Percentiles rank a stretch among this genome's conserved stretches.
phyloP scores from a whole-genome alignment of 2,329 filamentous ascomycete genomes.

The Mycosphaerella sp. region DNA sequence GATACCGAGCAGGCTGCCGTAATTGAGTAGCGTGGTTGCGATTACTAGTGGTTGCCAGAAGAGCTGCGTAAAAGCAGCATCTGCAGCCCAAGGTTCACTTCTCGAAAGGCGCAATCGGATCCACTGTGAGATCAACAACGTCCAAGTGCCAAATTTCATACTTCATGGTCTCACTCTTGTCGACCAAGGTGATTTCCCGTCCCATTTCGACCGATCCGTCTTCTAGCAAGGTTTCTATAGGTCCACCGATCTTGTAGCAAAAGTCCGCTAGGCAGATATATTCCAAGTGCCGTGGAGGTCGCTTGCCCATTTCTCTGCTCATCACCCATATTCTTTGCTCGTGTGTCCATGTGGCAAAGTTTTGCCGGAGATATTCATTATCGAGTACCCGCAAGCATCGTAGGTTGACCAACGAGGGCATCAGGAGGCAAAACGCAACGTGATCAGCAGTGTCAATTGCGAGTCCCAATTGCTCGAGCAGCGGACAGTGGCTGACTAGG shows the following conservation, averaged over 20 bases:
- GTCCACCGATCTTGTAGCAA: conserved; percentile 35
- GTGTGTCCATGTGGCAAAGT: conserved; percentile 16
- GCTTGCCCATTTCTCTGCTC: conserved; percentile 19
- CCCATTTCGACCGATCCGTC: conserved; percentile 24
- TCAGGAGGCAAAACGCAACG: conserved; percentile 36
- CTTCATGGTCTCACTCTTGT: conserved; percentile 36
- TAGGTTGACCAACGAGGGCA: conserved; percentile 37
- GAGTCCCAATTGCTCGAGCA: conserved; percentile 54
- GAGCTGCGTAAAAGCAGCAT: not conserved
- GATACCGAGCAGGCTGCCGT: conserved; percentile 18
- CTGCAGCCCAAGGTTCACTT: conserved; percentile 2
- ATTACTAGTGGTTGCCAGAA: not conserved
- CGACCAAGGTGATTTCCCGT: conserved; percentile 31
- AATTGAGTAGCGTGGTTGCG: conserved; percentile 14
- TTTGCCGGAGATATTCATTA: conserved; percentile 22
- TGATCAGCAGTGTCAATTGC: conserved; percentile 51
- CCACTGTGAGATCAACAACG: conserved; percentile 27
- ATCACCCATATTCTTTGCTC: conserved; percentile 33
- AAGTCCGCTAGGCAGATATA: conserved; percentile 39
- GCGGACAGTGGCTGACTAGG: conserved; percentile 50
- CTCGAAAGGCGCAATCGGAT: conserved; percentile 20
- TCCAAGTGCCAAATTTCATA: conserved; percentile 45
- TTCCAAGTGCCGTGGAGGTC: conserved; percentile 25
- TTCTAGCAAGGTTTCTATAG: conserved; percentile 16
- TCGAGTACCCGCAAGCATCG: conserved; percentile 39